Evolutionary conservation across 805 yeast species (phyloP).

Genomic region (Lachancea mirantina): DNA sequence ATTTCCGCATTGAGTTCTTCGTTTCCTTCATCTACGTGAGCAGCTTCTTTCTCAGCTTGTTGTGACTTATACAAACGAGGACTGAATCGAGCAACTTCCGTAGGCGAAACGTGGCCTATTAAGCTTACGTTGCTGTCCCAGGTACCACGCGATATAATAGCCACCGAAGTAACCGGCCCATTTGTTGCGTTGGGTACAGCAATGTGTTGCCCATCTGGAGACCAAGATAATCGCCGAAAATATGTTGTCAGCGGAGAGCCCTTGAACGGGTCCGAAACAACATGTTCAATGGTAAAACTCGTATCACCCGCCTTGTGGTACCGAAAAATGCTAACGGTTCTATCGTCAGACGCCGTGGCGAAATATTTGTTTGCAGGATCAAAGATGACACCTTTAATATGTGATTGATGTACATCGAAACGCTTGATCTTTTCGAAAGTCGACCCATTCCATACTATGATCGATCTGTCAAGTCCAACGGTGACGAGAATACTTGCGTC

Average conservation of each 20-base stretch:
- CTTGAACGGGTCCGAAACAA: constrained; percentile 75
- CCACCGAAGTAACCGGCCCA: constrained; percentile 73
- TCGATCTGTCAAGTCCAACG: constrained; percentile 89
- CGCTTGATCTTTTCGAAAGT: constrained; percentile 83
- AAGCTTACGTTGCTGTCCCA: constrained; percentile 73
- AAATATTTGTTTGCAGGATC: constrained; percentile 98
- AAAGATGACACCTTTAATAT: constrained; percentile 92
- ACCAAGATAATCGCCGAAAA: constrained; percentile 80
- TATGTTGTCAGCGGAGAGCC: constrained; percentile 90
- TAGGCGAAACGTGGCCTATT: constrained; percentile 80
- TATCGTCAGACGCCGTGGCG: constrained; percentile 94
- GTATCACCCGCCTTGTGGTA: constrained; percentile 69
- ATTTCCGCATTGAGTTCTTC: constrained; percentile 1
- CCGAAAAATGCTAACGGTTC: constrained; percentile 81
- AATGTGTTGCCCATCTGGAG: constrained; percentile 82
- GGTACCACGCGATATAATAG: constrained; percentile 64
- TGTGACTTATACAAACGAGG: constrained; percentile 48
- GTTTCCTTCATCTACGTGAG: background rate
- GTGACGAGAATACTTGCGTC: constrained; percentile 85
- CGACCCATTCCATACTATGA: constrained; percentile 87
- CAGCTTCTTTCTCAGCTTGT: constrained; percentile 7
- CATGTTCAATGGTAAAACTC: constrained; percentile 79
- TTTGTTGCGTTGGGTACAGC: constrained; percentile 83
- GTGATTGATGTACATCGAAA: constrained; percentile 88
- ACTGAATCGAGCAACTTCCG: constrained; percentile 71